Percentiles rank a stretch among this genome's conserved stretches.
phyloP scores from a whole-genome alignment of 306 rosid species.

The Elaeagnus macrophylla region DNA sequence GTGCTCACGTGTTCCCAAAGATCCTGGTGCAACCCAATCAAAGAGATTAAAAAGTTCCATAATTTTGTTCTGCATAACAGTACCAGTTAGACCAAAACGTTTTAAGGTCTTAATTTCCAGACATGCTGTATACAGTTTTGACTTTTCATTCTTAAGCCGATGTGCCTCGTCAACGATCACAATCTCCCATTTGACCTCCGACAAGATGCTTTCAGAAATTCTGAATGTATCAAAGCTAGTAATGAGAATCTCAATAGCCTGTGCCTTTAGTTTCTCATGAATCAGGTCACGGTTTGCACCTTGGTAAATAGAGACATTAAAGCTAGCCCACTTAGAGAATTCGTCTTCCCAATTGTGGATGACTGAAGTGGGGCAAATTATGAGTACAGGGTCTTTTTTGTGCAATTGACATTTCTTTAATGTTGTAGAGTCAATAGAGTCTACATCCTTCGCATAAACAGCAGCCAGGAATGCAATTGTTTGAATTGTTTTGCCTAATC shows the following conservation, averaged over 20 bases:
- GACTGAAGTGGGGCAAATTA: constrained; percentile 80
- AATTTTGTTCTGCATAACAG: constrained; percentile 88
- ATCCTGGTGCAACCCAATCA: constrained; percentile 88
- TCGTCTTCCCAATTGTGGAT: constrained; percentile 88
- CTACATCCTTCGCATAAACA: constrained; percentile 60
- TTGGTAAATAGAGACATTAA: constrained; percentile 66
- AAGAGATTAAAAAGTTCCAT: constrained; percentile 91
- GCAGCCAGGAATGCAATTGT: constrained; percentile 93
- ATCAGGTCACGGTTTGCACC: constrained; percentile 74
- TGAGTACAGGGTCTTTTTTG: constrained; percentile 58
- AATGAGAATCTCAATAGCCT: constrained; percentile 62
- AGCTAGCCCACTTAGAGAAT: constrained; percentile 85
- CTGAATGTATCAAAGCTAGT: constrained; percentile 88
- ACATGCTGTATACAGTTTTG: constrained; percentile 78
- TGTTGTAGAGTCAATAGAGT: constrained; percentile 13
- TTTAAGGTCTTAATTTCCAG: constrained; percentile 59
- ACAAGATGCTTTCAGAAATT: constrained; percentile 61
- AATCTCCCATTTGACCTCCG: constrained; percentile 55
- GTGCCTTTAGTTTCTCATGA: constrained; percentile 52
- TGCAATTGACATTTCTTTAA: constrained; percentile 22
- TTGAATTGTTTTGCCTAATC: constrained; percentile 92
- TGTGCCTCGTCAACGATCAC: constrained; percentile 88
- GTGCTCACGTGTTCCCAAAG: constrained; percentile 89
- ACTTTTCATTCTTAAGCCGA: constrained; percentile 81
- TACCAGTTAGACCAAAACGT: constrained; percentile 90